phyloP scores from a whole-genome alignment of 2,329 filamentous ascomycete species.

The Penicillium sp. region DNA sequence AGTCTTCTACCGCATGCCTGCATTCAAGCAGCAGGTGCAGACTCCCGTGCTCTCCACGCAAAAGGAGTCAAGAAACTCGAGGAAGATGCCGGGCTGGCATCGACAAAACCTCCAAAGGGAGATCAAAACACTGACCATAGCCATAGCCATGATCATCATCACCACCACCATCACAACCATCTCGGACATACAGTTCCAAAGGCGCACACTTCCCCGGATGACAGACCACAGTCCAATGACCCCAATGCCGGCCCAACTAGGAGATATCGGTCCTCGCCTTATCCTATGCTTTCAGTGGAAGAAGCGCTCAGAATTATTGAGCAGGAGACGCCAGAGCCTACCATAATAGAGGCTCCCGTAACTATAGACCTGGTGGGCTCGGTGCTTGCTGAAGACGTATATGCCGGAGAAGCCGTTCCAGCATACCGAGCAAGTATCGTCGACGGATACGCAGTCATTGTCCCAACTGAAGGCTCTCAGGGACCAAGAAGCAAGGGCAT shows the following conservation, averaged over 20 bases:
- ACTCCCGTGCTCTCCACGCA: slow-evolving; percentile 74
- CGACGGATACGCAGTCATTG: slow-evolving; percentile 87
- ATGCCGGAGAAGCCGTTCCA: slow-evolving; percentile 76
- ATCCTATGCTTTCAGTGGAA: slow-evolving; percentile 82
- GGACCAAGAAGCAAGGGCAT: slow-evolving; percentile 65
- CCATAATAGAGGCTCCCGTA: slow-evolving; percentile 57
- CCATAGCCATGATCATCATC: slow-evolving; percentile 32
- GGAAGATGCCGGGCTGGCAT: slow-evolving; percentile 66
- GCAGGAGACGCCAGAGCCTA: slow-evolving; percentile 65
- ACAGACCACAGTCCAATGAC: slow-evolving; percentile 57
- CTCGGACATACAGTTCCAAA: slow-evolving; percentile 62
- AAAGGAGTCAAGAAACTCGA: slow-evolving; percentile 83
- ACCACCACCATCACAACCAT: slow-evolving; percentile 48
- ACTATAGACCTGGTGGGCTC: slow-evolving; percentile 65
- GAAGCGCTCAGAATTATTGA: slow-evolving; percentile 72
- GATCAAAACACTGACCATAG: slow-evolving; percentile 15
- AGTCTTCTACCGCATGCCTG: slow-evolving; percentile 96
- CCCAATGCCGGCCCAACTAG: slow-evolving; percentile 58
- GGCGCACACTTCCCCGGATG: slow-evolving; percentile 66
- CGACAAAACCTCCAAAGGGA: slow-evolving; percentile 16
- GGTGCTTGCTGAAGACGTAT: slow-evolving; percentile 79
- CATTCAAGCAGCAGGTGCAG: slow-evolving; percentile 74
- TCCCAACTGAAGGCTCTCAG: slow-evolving; percentile 44
- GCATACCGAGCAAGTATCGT: slow-evolving; percentile 95
- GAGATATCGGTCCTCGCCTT: slow-evolving; percentile 80